Conservation (phyloP, 73 alveolate species). For the Paramecium caudatum region DNA sequence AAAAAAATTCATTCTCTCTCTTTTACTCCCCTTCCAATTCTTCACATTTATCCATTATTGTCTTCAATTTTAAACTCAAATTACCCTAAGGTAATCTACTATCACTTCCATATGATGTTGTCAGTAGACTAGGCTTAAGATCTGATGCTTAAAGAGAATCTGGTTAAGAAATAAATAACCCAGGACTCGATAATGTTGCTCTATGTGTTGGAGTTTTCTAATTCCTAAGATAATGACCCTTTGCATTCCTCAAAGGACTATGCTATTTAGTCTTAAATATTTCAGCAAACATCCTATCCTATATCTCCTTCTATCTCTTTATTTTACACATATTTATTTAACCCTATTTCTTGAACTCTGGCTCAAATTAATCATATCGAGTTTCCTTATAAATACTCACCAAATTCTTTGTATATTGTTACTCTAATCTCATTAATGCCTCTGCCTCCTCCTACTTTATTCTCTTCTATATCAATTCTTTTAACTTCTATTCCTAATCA, state of each 20-base stretch:
- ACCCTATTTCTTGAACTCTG: conserved; percentile 35
- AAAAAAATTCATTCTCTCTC: background rate
- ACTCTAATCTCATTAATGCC: background rate
- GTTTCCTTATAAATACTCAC: conserved; percentile 1
- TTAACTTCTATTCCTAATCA: conserved; percentile 3
- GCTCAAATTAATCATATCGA: conserved; percentile 43
- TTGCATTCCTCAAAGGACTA: too few species aligned
- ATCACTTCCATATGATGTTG: background rate
- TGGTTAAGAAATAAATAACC: conserved; percentile 26
- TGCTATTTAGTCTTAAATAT: conserved; percentile 6
- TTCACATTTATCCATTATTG: conserved; percentile 40
- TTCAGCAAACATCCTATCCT: conserved; percentile 6
- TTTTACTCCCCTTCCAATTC: background rate
- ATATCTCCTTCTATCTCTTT: conserved; percentile 7
- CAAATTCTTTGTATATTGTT: background rate
- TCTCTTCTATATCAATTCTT: conserved; percentile 8
- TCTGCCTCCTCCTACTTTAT: conserved; percentile 26
- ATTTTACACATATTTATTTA: conserved; percentile 26
- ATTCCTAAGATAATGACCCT: too few species aligned
- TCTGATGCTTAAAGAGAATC: background rate
- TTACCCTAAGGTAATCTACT: background rate
- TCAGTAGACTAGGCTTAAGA: background rate
- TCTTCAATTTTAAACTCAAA: conserved; percentile 14
- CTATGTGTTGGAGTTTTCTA: too few species aligned
- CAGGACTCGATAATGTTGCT: too few species aligned